Percentiles rank a stretch among this genome's conserved stretches.
Conservation (phyloP, 495 filamentous ascomycete genomes). For the Staphylotrichum tortipilum region DNA sequence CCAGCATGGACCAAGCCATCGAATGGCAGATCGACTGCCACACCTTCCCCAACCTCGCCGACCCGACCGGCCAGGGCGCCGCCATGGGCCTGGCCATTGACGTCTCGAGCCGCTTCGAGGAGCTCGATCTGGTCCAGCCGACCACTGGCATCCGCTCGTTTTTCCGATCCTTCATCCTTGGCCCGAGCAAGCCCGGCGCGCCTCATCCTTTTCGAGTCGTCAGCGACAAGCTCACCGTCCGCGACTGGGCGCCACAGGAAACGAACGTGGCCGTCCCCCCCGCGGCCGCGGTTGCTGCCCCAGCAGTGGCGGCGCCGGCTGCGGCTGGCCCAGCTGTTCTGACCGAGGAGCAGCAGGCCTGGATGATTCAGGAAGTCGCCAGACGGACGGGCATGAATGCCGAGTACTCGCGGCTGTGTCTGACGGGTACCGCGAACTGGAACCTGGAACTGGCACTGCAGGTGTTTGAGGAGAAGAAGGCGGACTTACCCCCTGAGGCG, state of each 20-base stretch:
- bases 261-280: neutral
- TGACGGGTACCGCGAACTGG: slow-evolving; percentile 58
- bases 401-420: slow-evolving; percentile 62
- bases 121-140: slow-evolving; percentile 47
- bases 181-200: slow-evolving; percentile 54
- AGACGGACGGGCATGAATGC: slow-evolving; percentile 62
- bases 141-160: slow-evolving; percentile 62
- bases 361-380: slow-evolving; percentile 57
- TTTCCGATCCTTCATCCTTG: slow-evolving; percentile 75
- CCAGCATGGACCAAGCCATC: slow-evolving; percentile 50
- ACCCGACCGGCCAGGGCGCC: slow-evolving; percentile 55
- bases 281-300: neutral
- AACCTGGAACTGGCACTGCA: slow-evolving; percentile 58
- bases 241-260: slow-evolving; percentile 31
- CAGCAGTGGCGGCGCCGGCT: neutral
- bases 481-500: slow-evolving; percentile 30
- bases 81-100: slow-evolving; percentile 66
- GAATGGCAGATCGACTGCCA: slow-evolving; percentile 81
- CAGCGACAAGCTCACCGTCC: slow-evolving; percentile 68
- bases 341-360: slow-evolving; percentile 38
- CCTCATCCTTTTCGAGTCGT: slow-evolving; percentile 56
- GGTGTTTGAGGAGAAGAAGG: slow-evolving; percentile 54
- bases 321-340: slow-evolving; percentile 5
- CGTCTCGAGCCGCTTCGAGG: slow-evolving; percentile 76
- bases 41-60: slow-evolving; percentile 60